Conservation (phyloP, 805 yeast genomes). For the Hanseniaspora lachancei region DNA sequence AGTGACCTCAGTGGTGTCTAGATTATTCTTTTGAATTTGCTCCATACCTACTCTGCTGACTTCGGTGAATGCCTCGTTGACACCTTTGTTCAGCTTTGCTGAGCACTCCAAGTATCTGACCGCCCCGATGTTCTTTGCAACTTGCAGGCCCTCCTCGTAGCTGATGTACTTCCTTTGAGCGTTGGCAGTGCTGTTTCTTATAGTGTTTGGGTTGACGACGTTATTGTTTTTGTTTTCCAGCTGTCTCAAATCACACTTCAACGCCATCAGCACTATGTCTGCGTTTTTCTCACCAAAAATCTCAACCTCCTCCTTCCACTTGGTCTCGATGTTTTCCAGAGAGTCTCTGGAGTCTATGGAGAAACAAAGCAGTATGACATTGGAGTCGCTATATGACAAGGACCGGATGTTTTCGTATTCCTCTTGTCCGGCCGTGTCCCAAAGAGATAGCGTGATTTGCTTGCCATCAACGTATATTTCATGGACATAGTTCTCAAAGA, state of each 20-base stretch:
- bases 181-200: conserved; percentile 23
- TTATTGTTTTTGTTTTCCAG: conserved; percentile 33
- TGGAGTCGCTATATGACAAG: conserved; percentile 80
- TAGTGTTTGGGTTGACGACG: conserved; percentile 21
- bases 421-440: conserved; percentile 99
- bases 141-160: conserved; percentile 85
- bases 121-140: conserved; percentile 90
- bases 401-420: conserved; percentile 92
- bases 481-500: conserved; percentile 92
- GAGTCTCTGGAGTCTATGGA: conserved; percentile 88
- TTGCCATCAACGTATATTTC: conserved; percentile 92
- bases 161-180: conserved; percentile 46
- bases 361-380: conserved; percentile 83
- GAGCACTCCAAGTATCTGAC: conserved; percentile 90
- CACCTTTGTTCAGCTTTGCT: conserved; percentile 92
- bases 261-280: conserved; percentile 79
- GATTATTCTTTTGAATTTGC: conserved; percentile 18
- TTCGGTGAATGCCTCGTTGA: conserved; percentile 97
- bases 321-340: conserved; percentile 82
- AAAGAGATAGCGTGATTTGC: conserved; percentile 77
- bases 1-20: conserved; percentile 25
- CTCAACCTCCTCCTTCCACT: conserved; percentile 94
- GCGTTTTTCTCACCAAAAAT: conserved; percentile 93
- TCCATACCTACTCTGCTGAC: conserved; percentile 83
- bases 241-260: conserved; percentile 83